Percentiles rank a stretch among this genome's conserved stretches.
These are phyloP conservation scores for Fusarium dimerum DNA, from an alignment of 2,329 filamentous ascomycete species.

Conservation along the genomic window DNA sequence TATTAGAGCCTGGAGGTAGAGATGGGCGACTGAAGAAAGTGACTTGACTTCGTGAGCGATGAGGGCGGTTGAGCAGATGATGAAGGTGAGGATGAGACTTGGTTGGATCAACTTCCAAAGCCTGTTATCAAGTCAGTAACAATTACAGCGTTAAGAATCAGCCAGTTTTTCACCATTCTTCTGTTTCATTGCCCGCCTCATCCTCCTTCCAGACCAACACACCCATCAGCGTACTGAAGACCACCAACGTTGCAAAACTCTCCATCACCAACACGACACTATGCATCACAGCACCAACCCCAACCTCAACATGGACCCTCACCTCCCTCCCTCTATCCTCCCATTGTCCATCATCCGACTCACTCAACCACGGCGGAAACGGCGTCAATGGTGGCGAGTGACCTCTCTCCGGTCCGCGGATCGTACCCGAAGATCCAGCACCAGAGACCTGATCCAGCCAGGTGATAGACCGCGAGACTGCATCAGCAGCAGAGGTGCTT, in stretches of 20 bases:
- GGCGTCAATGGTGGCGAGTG: conserved; percentile 25
- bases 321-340: conserved; percentile 14
- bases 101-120: conserved; percentile 29
- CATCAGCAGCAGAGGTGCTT: too few relatives aligned
- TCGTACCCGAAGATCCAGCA: conserved; percentile 19
- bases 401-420: conserved; percentile 18
- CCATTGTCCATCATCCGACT: conserved; percentile 17
- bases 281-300: conserved; percentile 24
- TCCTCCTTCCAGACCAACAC: conserved; percentile 28
- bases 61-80: conserved; percentile 26
- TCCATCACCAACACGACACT: conserved; percentile 30
- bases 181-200: conserved; percentile 23
- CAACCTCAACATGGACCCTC: conserved; percentile 3
- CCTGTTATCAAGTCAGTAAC: conserved; percentile 17
- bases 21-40: conserved; percentile 27
- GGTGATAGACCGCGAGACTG: conserved; percentile 2
- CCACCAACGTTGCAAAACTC: conserved; percentile 22
- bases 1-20: conserved; percentile 31
- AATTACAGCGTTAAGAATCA: not conserved
- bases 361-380: conserved; percentile 28
- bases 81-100: conserved; percentile 13
- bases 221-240: conserved; percentile 31
- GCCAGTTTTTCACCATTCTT: conserved; percentile 20
- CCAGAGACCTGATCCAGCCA: conserved; percentile 2
- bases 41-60: conserved; percentile 28